Evolutionary conservation across 116 monocot species (phyloP), one percentile per base, ranked within the genome.

Genomic region (Papilionanthe hybrid): DNA sequence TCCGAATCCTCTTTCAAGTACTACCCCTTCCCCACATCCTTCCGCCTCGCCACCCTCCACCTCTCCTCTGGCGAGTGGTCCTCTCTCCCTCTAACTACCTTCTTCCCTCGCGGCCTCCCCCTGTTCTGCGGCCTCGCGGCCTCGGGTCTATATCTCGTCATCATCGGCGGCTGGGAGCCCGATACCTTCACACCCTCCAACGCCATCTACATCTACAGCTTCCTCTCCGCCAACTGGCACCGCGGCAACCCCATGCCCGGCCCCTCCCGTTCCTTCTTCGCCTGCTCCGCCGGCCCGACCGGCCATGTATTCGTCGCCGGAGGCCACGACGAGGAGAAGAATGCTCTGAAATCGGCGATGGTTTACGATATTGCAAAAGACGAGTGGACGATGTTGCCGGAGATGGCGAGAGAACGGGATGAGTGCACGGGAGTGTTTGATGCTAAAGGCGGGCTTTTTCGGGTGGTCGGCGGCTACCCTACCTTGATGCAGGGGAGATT

Each of bases 261-360:
- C 32, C 88, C 94, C 7, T 72, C 49, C 8, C 78, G 94, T 20
- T 90, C 91, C 49, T 92, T 94, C 87, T 94, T 94, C 86, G 86
- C 91, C 1, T 92, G 94, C 76, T 87, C 90, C 0, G 82, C 84
- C 17, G 17, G 17, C 71, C 37, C 71, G 1, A 37, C 5, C 42
- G 81, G 78, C 53, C 37, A 19, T 19, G 83, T 94, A 37, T 86
- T 83, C 79, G 83, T 92, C 13, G 94, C 91, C 25, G 94, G 94
- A 43, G 91, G 94, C 20, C 94, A 96, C 81, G 92, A 97, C 72
- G 87, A 94, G 79, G 88, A 87, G 79, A 97, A 92, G 80, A 91
- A 91, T 82, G 90, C 90, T 43, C 83, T 92, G 77, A 47, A 72
- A 48, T 92, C 91, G 9, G 92, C 91, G 43, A 23, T 86, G 78